Evolutionary conservation across 495 filamentous ascomycete species (phyloP), one percentile per base, ranked within the genome.

Genomic region (Aspergillus conjunctus): DNA sequence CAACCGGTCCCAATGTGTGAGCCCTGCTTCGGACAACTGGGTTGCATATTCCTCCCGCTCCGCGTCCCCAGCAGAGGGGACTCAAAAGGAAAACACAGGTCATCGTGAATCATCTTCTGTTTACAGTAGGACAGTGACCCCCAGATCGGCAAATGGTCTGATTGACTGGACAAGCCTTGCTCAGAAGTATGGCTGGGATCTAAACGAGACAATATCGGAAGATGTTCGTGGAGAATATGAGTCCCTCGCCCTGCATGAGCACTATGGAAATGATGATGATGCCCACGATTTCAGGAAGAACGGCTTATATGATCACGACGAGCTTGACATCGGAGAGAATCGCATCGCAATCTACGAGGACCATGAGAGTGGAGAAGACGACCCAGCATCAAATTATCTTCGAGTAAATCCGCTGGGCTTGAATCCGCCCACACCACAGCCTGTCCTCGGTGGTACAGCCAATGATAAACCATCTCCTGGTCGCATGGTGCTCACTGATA

Each of bases 11-110:
- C 59, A 73, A 43, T 69, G 66, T 44, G 71, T 71, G 7, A 81
- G 71, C 65, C 77, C 78, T 51, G 65, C 72, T 10, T 84, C 87
- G 43, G 73, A 80, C 4, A 86, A 88, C 60, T 86, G 82, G 77
- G 83, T 88, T 67, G 81, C 80, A 10, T 85, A 88, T 63, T 76
- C 83, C 0, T 88, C 71, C 68, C 84, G 62, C 62, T 81, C 72
- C 57, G 78, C 76, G 65, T 81, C 77, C 8, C 83, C 81, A 34
- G 50, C 58, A 14, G 64, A 65, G 4, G 71, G 72, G 3, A 37
- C 17, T 4, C 63, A 67, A 7, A 63, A 66, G 17, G 56, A 80
- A 21, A 74, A 77, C 32, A 71, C 69, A 30, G 71, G 60, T 51
- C 65, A 72, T 62, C 80, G 73, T 59, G 80, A 77, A 56, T 73